A percentile compares a stretch with the other conserved stretches of the same genome.
phyloP scores from a whole-genome alignment of 768 basidiomycete genomes.

The Podaxis sp. region DNA sequence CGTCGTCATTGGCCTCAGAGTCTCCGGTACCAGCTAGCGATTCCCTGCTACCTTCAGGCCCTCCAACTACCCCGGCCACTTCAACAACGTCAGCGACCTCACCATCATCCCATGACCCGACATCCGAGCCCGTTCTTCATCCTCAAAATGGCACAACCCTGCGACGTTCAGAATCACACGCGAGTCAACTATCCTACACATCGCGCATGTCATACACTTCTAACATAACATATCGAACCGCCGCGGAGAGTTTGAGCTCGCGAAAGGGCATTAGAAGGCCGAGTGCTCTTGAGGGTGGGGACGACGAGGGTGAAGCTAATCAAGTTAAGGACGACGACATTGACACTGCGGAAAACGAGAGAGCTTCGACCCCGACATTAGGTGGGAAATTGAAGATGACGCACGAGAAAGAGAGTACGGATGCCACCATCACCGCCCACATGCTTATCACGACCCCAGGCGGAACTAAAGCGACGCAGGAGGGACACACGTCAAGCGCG shows the following conservation, averaged over 20 bases:
- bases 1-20: not conserved
- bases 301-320: not conserved
- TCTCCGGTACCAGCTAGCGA: not conserved
- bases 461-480: not conserved
- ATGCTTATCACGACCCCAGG: not conserved
- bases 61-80: not conserved
- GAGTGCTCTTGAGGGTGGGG: not conserved
- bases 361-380: conserved; percentile 18
- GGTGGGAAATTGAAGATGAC: conserved; percentile 5
- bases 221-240: conserved; percentile 15
- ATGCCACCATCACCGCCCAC: conserved; percentile 17
- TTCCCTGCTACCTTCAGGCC: not conserved
- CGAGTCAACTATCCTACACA: conserved; percentile 11
- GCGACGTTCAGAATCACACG: conserved; percentile 11
- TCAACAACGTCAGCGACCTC: not conserved
- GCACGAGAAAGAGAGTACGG: conserved; percentile 19
- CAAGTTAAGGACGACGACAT: not conserved
- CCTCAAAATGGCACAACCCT: not conserved
- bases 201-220: not conserved
- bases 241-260: conserved; percentile 15
- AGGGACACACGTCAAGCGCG: not conserved
- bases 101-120: conserved; percentile 2
- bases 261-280: not conserved
- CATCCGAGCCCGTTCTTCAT: not conserved
- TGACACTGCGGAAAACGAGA: not conserved